Evolutionary conservation across 139 green algal genomes (phyloP).

Genomic region (Picochlorum sp.): DNA sequence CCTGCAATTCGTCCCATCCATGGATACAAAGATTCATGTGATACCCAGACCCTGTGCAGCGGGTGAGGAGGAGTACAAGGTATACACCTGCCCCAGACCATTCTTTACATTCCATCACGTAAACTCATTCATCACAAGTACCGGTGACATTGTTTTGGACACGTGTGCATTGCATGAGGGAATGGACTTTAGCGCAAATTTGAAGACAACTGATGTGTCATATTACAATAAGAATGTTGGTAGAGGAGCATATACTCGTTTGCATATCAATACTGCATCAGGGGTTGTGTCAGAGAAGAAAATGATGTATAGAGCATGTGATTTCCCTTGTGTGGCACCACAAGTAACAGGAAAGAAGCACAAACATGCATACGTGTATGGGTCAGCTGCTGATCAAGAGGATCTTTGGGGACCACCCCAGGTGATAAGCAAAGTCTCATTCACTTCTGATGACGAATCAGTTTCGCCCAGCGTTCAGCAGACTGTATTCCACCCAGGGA

Average conservation of each 20-base stretch:
- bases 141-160: slow-evolving; percentile 26
- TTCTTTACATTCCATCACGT: slow-evolving; percentile 31
- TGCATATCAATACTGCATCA: slow-evolving; percentile 16
- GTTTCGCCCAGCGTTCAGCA: neutral
- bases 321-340: slow-evolving; percentile 32
- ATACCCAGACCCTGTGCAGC: slow-evolving; percentile 24
- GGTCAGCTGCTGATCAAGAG: neutral
- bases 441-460: neutral
- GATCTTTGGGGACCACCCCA: slow-evolving; percentile 21
- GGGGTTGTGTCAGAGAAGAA: slow-evolving; percentile 13
- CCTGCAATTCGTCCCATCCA: slow-evolving; percentile 17
- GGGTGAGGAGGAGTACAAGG: neutral
- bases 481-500: slow-evolving; percentile 24
- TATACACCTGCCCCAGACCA: slow-evolving; percentile 3
- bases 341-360: slow-evolving; percentile 6
- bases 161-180: slow-evolving; percentile 21
- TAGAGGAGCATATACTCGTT: slow-evolving; percentile 20
- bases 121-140: slow-evolving; percentile 24
- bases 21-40: slow-evolving; percentile 31
- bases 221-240: slow-evolving; percentile 25
- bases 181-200: slow-evolving; percentile 23
- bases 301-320: slow-evolving; percentile 25
- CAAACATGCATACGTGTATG: slow-evolving; percentile 13
- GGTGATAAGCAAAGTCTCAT: slow-evolving; percentile 27
- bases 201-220: neutral